These are phyloP conservation scores for Globisporangium spinosum DNA, from an alignment of 352 stramenopile species.

Conservation along the genomic window DNA sequence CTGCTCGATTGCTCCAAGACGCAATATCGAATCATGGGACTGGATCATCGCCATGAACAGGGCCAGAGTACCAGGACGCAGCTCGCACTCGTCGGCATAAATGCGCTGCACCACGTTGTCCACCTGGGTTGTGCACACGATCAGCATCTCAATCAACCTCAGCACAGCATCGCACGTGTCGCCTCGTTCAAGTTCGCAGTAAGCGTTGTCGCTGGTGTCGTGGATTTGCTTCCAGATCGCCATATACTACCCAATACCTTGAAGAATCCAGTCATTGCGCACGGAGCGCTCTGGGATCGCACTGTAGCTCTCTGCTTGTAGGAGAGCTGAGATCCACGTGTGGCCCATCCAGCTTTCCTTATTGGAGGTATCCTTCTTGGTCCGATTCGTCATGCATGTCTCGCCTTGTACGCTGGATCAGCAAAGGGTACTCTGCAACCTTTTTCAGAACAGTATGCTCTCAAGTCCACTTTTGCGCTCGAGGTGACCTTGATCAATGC, in stretches of 20 bases:
- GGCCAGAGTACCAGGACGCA: neutral
- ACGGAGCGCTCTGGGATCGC: neutral
- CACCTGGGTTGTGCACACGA: neutral
- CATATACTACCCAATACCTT: neutral
- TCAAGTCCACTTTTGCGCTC: neutral
- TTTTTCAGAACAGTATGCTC: neutral
- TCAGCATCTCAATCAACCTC: neutral
- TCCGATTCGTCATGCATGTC: neutral
- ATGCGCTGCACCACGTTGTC: slow-evolving; percentile 5
- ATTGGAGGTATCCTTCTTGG: neutral
- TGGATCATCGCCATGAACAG: neutral
- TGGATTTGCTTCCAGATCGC: neutral
- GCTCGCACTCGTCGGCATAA: neutral
- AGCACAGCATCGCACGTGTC: neutral
- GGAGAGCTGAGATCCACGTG: neutral
- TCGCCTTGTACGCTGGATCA: neutral
- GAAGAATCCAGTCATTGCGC: neutral
- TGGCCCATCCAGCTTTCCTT: neutral
- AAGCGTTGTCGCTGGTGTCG: neutral
- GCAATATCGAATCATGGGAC: neutral
- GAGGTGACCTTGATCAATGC: neutral
- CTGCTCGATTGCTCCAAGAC: neutral
- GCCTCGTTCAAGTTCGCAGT: neutral
- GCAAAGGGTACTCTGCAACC: neutral
- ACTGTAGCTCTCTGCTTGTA: neutral